Conservation (phyloP, 2,329 filamentous ascomycete genomes). For the Diaporthe sp. region DNA sequence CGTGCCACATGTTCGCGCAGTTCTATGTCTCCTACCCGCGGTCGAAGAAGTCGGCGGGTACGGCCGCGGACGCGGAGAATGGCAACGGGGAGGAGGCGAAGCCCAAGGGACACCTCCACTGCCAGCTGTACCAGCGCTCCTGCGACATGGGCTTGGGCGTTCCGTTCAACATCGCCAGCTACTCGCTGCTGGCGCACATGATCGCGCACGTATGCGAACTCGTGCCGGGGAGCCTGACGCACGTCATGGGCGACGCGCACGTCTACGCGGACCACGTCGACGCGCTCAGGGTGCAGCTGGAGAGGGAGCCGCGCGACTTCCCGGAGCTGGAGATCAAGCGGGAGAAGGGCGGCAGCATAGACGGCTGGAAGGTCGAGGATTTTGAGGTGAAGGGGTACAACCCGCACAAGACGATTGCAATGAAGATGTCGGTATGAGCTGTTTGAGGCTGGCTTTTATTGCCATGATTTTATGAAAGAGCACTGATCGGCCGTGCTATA, state of each 20-base stretch:
- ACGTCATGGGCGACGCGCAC: slow-evolving; percentile 99
- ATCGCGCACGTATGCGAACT: slow-evolving; percentile 89
- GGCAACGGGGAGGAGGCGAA: slow-evolving; percentile 49
- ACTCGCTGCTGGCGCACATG: slow-evolving; percentile 96
- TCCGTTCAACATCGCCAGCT: slow-evolving; percentile 97
- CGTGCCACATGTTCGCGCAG: slow-evolving; percentile 98
- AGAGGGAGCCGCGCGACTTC: slow-evolving; percentile 84
- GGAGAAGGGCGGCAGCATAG: slow-evolving; percentile 80
- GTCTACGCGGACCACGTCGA: slow-evolving; percentile 95
- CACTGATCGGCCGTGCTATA: neutral
- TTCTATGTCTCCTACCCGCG: slow-evolving; percentile 88
- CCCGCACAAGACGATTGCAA: slow-evolving; percentile 91
- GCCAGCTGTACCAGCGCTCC: slow-evolving; percentile 91
- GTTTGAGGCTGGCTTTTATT: neutral
- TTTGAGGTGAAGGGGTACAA: slow-evolving; percentile 91
- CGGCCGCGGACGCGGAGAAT: slow-evolving; percentile 41
- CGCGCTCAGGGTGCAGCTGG: slow-evolving; percentile 84
- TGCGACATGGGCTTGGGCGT: slow-evolving; percentile 98
- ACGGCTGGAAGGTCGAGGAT: slow-evolving; percentile 91
- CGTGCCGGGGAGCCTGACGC: slow-evolving; percentile 87
- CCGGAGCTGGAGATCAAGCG: slow-evolving; percentile 81
- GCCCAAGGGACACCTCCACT: slow-evolving; percentile 81
- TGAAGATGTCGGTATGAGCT: slow-evolving; percentile 95
- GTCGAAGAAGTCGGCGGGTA: slow-evolving; percentile 40
- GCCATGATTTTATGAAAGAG: neutral